Base-by-base conservation (phyloP, 257 asterid species). In the Plantago major region DNA sequence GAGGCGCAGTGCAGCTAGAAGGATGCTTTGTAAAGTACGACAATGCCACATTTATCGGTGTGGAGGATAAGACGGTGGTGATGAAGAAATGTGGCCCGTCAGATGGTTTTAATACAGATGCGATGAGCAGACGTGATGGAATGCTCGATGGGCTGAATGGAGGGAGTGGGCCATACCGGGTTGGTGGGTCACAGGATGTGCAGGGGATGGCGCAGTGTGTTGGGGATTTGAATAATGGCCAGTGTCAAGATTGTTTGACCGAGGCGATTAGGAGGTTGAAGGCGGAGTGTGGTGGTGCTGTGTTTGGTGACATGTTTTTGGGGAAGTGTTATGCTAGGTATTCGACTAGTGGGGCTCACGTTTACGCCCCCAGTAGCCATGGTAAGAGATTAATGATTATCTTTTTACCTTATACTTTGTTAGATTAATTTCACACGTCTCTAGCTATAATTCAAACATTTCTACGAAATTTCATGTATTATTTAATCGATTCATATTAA, bases 201-300 rank as follows among this genome's bases (percentile, higher is more conserved):
- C 83, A 81, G 64, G 99, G 98, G 46, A 79, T 89, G 83, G 95
- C 93, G 70, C 97, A 92, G 76, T 92, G 99, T 55, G 86, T 83
- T 1, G 99, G 99, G 46, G 99, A 92, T 63, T 66, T 92, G 80
- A 89, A 89, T 58, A 33, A 0, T 49, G 95, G 86, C 45, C 87
- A 89, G 82, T 92, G 99, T 17, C 96, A 92, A 79, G 97, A 86
- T 52, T 92, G 99, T 40, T 17, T 89, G 58, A 55, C 84, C 71
- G 97, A 86, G 79, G 95, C 96, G 28, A 80, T 92, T 60, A 63
- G 78, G 68, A 86, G 81, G 85, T 62, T 92, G 76, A 92, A 70
- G 74, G 72, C 67, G 43, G 97, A 89, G 78, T 92, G 99, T 73
- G 96, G 93, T n/a, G 96, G 95, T 71, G 96, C 81, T 0, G 88